These are phyloP conservation scores for Ambrosiella beaveri DNA, from an alignment of 2,329 filamentous ascomycete species.

Conservation along the genomic window DNA sequence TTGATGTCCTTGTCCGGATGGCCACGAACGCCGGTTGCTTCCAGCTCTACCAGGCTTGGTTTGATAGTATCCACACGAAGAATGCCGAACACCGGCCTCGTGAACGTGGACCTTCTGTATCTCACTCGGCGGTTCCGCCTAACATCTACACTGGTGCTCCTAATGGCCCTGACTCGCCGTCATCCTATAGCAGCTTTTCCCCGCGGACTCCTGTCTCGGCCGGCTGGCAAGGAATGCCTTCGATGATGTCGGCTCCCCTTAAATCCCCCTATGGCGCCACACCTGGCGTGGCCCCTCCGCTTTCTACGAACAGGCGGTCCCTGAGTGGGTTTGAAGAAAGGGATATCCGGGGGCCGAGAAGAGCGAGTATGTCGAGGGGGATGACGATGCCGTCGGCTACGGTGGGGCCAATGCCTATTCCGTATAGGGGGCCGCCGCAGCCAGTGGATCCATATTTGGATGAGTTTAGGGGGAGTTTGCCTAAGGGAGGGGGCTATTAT, in stretches of 20 bases:
- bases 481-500: background rate
- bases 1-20: background rate
- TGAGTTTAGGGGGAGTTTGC: background rate
- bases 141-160: background rate
- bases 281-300: background rate
- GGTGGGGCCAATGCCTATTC: slow-evolving; percentile 1
- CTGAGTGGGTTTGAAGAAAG: background rate
- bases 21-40: background rate
- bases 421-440: background rate
- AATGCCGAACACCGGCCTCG: background rate
- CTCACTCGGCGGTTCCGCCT: background rate
- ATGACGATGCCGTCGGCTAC: background rate
- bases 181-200: slow-evolving; percentile 7
- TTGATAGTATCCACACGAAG: background rate
- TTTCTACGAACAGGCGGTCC: background rate
- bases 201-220: slow-evolving; percentile 4
- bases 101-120: slow-evolving; percentile 1
- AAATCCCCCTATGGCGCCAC: background rate
- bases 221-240: background rate
- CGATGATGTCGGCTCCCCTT: too few relatives aligned
- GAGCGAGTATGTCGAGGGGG: slow-evolving; percentile 8
- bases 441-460: background rate
- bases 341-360: slow-evolving; percentile 1
- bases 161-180: background rate
- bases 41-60: background rate